Evolutionary conservation across 768 basidiomycete genomes (phyloP), one percentile per base, ranked within the genome.

Genomic region (Boletellus ananas): DNA sequence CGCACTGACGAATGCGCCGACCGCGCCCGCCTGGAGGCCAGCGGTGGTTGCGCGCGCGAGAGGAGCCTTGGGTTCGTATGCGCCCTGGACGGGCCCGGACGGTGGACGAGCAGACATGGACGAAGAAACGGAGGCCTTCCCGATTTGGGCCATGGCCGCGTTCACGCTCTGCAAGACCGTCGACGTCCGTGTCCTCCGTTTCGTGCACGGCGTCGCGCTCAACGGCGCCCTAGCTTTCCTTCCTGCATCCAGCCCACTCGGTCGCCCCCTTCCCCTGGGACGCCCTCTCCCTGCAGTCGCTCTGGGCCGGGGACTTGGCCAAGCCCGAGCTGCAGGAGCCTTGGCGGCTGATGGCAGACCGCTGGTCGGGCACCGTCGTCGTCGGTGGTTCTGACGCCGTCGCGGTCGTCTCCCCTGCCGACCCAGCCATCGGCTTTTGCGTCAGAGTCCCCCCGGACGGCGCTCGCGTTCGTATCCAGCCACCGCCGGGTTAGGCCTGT

Each of bases 1-100:
- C 31, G 81, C 72, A 51, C 85, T 86, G 68, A 85, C 77, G 68
- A 87, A 78, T 51, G 82, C 75, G 18, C 86, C 86, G 46, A 87
- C 76, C 35, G 71, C 74, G 39, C 76, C 85, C 50, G 80, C 77
- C 62, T 87, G 84, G n/a, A 85, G 70, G 43, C 79, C 84, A 29
- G 79, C 69, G 3, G 70, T 71, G 6, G 82, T 72, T 23, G 84
- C 81, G 58, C 81, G 79, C 49, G 75, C 65, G 17, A 86, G 60
- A 6, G 82, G 64, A 16, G 80, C 70, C 58, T 81, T 85, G 31
- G 79, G 74, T 39, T 80, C 72, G 57, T 74, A 79, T 31, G 50
- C 49, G 25, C 44, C 57, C 49, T 56, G 57, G 34, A 52, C 49
- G 47, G 52, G 50, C 29, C 50, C 47, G 45, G 56, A 47, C 17